Conservation (phyloP, 2,329 filamentous ascomycete species). For the Hymenoscyphus linearis region DNA sequence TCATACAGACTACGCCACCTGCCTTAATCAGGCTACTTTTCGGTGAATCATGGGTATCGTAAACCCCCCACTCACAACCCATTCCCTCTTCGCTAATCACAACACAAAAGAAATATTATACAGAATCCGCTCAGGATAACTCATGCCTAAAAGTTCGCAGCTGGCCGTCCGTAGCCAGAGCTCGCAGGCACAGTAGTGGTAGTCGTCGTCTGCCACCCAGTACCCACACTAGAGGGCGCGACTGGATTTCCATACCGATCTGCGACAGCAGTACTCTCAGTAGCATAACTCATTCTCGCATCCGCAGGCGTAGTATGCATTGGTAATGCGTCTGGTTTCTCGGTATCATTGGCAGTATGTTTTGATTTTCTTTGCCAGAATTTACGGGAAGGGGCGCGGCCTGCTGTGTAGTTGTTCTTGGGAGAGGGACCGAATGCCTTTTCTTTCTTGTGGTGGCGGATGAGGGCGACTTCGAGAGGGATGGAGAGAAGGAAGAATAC, state of each 20-base stretch:
- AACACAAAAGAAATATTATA: no score
- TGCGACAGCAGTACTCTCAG: conserved; percentile 26
- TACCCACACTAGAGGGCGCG: neutral
- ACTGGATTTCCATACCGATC: neutral
- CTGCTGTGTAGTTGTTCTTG: conserved; percentile 62
- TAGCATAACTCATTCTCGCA: conserved; percentile 26
- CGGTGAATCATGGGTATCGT: no score
- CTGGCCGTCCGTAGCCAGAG: neutral
- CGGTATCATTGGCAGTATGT: conserved; percentile 3
- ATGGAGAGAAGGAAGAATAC: conserved; percentile 73
- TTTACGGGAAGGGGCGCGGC: conserved; percentile 38
- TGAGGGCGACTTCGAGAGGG: conserved; percentile 61
- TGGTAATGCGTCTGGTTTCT: conserved; percentile 34
- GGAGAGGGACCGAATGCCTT: conserved; percentile 65
- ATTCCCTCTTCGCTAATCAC: no score
- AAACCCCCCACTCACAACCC: no score
- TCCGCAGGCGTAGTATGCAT: conserved; percentile 36
- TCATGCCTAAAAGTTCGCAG: neutral
- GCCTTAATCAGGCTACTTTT: no score
- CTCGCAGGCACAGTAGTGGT: neutral
- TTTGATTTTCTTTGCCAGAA: conserved; percentile 30
- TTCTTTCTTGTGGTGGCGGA: conserved; percentile 67
- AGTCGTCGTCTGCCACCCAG: neutral
- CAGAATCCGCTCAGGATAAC: neutral
- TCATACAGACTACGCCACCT: no score